A percentile compares a stretch with the other conserved stretches of the same genome.
These are phyloP conservation scores for Dactylellina leptospora DNA, from an alignment of 2,329 filamentous ascomycete genomes.

Conservation along the genomic window DNA sequence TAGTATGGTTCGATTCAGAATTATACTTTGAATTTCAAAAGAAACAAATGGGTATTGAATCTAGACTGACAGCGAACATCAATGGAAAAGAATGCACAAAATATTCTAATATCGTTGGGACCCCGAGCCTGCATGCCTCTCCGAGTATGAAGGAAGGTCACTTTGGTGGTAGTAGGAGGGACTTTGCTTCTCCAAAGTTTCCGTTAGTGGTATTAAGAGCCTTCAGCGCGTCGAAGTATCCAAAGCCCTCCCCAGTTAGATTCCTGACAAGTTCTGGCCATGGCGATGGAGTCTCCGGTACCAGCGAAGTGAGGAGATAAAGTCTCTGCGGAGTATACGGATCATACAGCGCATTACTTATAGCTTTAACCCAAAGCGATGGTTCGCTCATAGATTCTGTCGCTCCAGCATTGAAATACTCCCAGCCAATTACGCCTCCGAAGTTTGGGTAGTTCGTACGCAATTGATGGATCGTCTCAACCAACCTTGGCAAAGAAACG, in stretches of 20 bases:
- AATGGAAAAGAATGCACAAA: no score
- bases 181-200: conserved; percentile 12
- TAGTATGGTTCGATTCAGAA: no score
- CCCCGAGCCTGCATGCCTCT: no score
- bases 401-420: conserved; percentile 44
- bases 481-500: conserved; percentile 11
- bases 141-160: no score
- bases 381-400: conserved; percentile 18
- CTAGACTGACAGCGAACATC: no score
- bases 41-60: no score
- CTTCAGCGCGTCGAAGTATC: conserved; percentile 18
- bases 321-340: background rate
- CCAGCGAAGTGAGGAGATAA: background rate
- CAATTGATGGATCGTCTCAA: conserved; percentile 18
- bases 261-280: conserved; percentile 17
- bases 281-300: conserved; percentile 5
- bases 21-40: no score
- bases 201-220: conserved; percentile 40
- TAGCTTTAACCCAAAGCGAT: conserved; percentile 36
- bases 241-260: conserved; percentile 12
- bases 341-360: conserved; percentile 27
- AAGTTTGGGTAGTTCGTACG: conserved; percentile 39
- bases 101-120: no score
- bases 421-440: conserved; percentile 45
- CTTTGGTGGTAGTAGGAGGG: background rate